phyloP scores from a whole-genome alignment of 805 yeast genomes.

The Candida arabinofermentans region DNA sequence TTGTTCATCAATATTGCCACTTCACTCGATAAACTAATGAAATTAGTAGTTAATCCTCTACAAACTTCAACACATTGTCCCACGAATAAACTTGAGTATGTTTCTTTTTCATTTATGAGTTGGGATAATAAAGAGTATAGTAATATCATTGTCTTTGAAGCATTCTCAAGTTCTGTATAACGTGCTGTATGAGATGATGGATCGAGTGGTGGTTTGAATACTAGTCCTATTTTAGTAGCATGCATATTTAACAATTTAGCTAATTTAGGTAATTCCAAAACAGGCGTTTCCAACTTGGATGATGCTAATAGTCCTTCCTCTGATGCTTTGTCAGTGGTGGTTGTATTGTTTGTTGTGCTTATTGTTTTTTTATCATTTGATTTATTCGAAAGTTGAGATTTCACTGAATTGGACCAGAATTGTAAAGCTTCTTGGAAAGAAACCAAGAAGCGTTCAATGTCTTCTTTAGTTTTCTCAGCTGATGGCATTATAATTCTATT shows the following conservation, averaged over 20 bases:
- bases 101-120: conserved; percentile 33
- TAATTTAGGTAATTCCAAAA: conserved; percentile 57
- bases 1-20: conserved; percentile 10
- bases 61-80: conserved; percentile 28
- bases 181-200: conserved; percentile 42
- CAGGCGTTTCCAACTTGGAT: conserved; percentile 38
- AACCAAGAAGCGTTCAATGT: conserved; percentile 12
- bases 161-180: conserved; percentile 42
- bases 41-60: conserved; percentile 11
- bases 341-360: neutral
- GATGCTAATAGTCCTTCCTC: conserved; percentile 12
- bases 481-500: conserved; percentile 1
- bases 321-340: neutral
- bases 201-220: conserved; percentile 56
- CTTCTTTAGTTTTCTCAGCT: conserved; percentile 11
- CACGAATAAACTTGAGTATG: conserved; percentile 29
- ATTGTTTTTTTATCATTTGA: too few relatives aligned
- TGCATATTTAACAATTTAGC: conserved; percentile 64
- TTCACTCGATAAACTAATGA: conserved; percentile 18
- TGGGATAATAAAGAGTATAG: conserved; percentile 43
- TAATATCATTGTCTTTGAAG: conserved; percentile 40
- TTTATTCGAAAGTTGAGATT: neutral
- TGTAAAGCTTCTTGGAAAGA: conserved; percentile 18
- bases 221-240: conserved; percentile 70
- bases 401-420: conserved; percentile 16